Evolutionary conservation across 805 yeast species (phyloP), one percentile per base, ranked within the genome.

Genomic region (Starmera pachycereana): DNA sequence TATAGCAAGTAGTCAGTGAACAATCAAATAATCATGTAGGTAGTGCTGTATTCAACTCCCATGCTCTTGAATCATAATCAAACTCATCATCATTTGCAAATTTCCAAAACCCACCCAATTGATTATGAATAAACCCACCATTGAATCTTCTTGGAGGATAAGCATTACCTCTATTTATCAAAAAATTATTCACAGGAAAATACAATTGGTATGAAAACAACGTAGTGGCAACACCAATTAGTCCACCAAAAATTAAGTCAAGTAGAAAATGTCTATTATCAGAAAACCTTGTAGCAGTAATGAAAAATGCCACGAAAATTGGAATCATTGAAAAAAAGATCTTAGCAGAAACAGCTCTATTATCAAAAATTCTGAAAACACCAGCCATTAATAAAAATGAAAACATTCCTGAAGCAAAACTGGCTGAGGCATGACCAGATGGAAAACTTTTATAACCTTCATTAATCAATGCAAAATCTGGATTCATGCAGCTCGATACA

Each of bases 361-460:
- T 53, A 41, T 63, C 68, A 45, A 63, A 62, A 3, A 63, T 49
- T 39, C 59, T 60, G 32, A 61, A 44, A 40, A 58, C 60, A 0
- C 64, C 63, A 6, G 63, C 49, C 10, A 59, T 41, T 45, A 63
- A 59, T 18, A 68, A 54, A 18, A 60, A 50, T 27, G 62, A 52
- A 14, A 63, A 52, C 1, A 64, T 60, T 43, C 66, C 60, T 1
- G 78, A 68, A 1, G 77, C 63, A 48, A 74, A 74, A 18, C 72
- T 58, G 6, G 73, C 61, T 8, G 76, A 61, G 1, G 79, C 64
- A 50, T 75, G 81, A 1, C 78, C 81, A 37, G 76, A 71, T 2
- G 81, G 81, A 37, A 77, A 73, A 25, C 76, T 69, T 46, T 77
- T 62, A 50, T 72, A 70, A 1, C 80, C 81, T 49, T 74, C 78